Base-by-base conservation (phyloP, 202 grass and related monocot genomes). In the Carex sylvatica region DNA sequence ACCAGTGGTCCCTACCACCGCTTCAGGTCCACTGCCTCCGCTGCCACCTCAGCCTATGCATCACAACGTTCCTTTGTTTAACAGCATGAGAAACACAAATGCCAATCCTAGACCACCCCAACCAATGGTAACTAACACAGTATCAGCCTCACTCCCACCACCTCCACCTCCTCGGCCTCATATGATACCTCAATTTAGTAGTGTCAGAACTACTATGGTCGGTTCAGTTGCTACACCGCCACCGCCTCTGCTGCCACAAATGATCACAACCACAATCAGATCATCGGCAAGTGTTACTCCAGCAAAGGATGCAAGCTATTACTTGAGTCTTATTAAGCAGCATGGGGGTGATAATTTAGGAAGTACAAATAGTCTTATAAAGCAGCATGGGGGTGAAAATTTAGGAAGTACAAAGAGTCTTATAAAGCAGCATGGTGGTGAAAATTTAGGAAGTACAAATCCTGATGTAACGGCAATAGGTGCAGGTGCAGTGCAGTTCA, bases 341-440 rank as follows among this genome's bases (percentile, higher is more conserved):
- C 95, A 97, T 83, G 95, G 95, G 46, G 95, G 87, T 67, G 92
- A 94, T 36, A 93, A 82, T 68, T 85, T 90, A 71, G 90, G 88
- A 58, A 35, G 70, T 52, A 14, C 40, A 46, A 82, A 89, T 82
- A 93, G 64, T 49, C 87, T 99, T 8, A 92, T 99, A 80, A 88
- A 93, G 81, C 92, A 94, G 75, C 95, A 98, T 84, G 95, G 95
- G 46, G 95, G 87, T 68, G 92, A 94, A 46, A 93, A 82, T 68
- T 85, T 91, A 72, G 90, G 86, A 59, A 35, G 65, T 53, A 14
- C 42, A 47, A 82, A 44, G 85, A 93, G 64, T 49, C 87, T 99
- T 8, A 92, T 99, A 80, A 89, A 93, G 74, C 92, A 94, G 75
- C 95, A 98, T 84, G 95, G 95, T 38, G 95, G 87, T 68, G 92